phyloP scores from a whole-genome alignment of 192 early-diverging fungal species.

The Backusella circina region DNA sequence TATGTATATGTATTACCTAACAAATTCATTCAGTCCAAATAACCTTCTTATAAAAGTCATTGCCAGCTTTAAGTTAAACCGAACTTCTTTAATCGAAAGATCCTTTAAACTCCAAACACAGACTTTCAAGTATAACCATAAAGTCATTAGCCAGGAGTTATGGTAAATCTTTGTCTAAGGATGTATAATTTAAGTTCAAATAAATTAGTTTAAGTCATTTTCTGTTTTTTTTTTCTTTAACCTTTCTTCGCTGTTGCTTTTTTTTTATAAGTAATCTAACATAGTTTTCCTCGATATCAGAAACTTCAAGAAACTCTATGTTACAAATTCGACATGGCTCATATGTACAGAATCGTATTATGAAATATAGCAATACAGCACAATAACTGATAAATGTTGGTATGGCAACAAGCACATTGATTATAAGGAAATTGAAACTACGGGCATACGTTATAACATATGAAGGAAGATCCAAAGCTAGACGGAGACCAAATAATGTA shows the following conservation, averaged over 20 bases:
- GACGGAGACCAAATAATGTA: conserved; percentile 16
- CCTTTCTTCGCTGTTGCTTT: neutral
- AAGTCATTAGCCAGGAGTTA: neutral
- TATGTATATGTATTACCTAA: conserved; percentile 14
- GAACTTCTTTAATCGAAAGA: neutral
- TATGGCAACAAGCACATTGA: conserved; percentile 16
- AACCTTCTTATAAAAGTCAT: neutral
- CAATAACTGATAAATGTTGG: conserved; percentile 20
- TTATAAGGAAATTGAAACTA: conserved; percentile 16
- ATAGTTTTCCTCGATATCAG: conserved; percentile 31
- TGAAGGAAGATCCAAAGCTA: conserved; percentile 18
- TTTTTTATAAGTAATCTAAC: conserved; percentile 18
- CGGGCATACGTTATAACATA: conserved; percentile 28
- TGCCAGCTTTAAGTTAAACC: neutral
- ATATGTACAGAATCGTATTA: conserved; percentile 10
- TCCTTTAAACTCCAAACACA: neutral
- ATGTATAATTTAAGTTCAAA: neutral
- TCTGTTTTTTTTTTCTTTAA: neutral
- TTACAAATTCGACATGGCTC: conserved; percentile 17
- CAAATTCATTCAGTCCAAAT: conserved; percentile 20
- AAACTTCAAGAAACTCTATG: conserved; percentile 17
- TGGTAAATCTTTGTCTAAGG: neutral
- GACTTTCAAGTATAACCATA: neutral
- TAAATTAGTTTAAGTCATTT: neutral
- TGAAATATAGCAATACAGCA: conserved; percentile 20